These are phyloP conservation scores for Mycena kentingensis DNA, from an alignment of 768 basidiomycete species.

Conservation along the genomic window DNA sequence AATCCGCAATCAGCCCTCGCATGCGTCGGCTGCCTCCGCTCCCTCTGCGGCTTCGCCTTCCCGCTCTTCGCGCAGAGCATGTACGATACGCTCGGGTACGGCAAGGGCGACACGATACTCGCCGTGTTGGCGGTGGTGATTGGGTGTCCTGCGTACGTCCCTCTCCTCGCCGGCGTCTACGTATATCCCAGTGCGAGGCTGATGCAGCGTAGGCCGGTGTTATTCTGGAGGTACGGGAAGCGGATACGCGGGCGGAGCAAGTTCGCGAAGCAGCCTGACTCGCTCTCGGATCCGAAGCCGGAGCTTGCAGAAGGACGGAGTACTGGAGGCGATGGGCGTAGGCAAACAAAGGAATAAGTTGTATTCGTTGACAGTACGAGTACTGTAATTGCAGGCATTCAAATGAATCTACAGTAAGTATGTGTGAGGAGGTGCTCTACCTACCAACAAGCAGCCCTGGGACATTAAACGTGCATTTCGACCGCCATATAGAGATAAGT, in stretches of 20 bases:
- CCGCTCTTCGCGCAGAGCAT: conserved; percentile 77
- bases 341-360: too few relatives aligned
- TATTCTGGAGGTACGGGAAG: conserved; percentile 38
- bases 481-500: too few relatives aligned
- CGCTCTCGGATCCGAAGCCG: too few relatives aligned
- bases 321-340: too few relatives aligned
- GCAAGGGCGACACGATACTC: conserved; percentile 68
- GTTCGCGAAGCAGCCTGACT: conserved; percentile 33
- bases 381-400: too few relatives aligned
- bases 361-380: too few relatives aligned
- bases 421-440: too few relatives aligned
- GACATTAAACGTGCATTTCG: too few relatives aligned
- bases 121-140: conserved; percentile 58
- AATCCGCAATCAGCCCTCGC: conserved; percentile 69
- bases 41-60: conserved; percentile 71
- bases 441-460: too few relatives aligned
- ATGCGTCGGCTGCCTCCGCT: conserved; percentile 62
- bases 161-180: neutral
- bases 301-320: too few relatives aligned
- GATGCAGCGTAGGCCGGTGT: conserved; percentile 36
- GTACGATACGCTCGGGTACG: conserved; percentile 66
- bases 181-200: neutral
- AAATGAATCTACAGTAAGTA: too few relatives aligned
- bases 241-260: conserved; percentile 53
- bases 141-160: conserved; percentile 59